Evolutionary conservation across 2,329 filamentous ascomycete species (phyloP).

Genomic region (Trichoderma sp.): DNA sequence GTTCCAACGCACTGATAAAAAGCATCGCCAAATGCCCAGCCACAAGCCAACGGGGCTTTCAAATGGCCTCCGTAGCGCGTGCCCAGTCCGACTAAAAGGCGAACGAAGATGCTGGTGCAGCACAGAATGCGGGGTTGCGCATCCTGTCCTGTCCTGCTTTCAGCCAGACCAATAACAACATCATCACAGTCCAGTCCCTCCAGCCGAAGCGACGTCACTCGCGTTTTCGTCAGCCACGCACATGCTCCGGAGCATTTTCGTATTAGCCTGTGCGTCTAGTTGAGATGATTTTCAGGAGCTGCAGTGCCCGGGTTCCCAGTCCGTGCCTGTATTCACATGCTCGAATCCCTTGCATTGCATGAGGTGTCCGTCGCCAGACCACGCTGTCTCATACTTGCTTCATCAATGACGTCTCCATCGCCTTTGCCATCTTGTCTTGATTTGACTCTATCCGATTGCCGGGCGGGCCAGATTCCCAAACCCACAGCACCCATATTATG

Average conservation of each 20-base stretch:
- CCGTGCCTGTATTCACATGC: not conserved
- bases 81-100: not conserved
- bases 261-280: not conserved
- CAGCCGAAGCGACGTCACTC: constrained; percentile 19
- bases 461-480: not conserved
- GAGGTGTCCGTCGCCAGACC: not conserved
- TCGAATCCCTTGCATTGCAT: not conserved
- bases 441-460: constrained; percentile 7
- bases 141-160: constrained; percentile 8
- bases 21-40: not conserved
- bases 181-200: not conserved
- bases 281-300: not conserved
- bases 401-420: constrained; percentile 9
- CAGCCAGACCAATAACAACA: not conserved
- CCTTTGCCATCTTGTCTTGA: not conserved
- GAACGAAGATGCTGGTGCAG: not conserved
- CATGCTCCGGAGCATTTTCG: constrained; percentile 13
- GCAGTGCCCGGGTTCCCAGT: not conserved
- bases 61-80: constrained; percentile 2
- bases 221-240: constrained; percentile 7
- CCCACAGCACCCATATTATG: constrained; percentile 2
- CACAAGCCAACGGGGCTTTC: not conserved
- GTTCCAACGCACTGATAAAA: too few relatives aligned
- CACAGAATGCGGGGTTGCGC: constrained; percentile 18
- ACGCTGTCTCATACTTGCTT: not conserved